A percentile compares a stretch with the other conserved stretches of the same genome.
These are phyloP conservation scores for Fraxinus angustifolia DNA, from an alignment of 305 asterid species.

Conservation along the genomic window DNA sequence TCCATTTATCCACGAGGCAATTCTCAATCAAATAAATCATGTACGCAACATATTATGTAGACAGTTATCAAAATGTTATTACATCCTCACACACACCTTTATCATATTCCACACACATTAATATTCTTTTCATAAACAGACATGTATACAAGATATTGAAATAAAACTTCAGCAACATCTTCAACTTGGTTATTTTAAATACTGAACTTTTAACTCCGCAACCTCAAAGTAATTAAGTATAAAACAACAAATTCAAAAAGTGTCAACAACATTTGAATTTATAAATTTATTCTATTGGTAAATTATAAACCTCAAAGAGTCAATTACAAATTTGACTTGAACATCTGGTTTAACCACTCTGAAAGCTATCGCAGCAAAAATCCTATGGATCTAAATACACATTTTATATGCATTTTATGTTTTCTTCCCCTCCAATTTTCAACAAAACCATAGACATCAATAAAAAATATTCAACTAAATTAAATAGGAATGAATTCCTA, in stretches of 20 bases:
- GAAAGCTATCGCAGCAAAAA: not conserved
- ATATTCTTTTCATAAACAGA: not conserved
- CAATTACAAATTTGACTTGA: not conserved
- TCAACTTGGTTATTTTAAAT: not conserved
- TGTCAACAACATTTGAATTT: not conserved
- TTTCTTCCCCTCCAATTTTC: not conserved
- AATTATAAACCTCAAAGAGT: not conserved
- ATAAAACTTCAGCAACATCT: not conserved
- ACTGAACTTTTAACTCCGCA: not conserved
- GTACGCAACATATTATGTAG: not conserved
- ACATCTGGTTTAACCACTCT: not conserved
- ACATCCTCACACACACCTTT: not conserved
- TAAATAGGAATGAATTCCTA: not conserved
- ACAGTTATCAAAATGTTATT: not conserved
- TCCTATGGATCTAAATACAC: not conserved
- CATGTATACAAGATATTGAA: not conserved
- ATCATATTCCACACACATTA: not conserved
- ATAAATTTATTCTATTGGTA: not conserved
- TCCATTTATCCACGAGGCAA: not conserved
- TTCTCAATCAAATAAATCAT: not conserved
- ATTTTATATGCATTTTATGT: not conserved
- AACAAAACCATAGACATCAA: not conserved
- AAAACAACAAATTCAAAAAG: not conserved
- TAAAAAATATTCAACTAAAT: not conserved
- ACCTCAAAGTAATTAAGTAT: not conserved